Evolutionary conservation across 2,329 filamentous ascomycete genomes (phyloP).

Genomic region (Colletotrichum acutatum): DNA sequence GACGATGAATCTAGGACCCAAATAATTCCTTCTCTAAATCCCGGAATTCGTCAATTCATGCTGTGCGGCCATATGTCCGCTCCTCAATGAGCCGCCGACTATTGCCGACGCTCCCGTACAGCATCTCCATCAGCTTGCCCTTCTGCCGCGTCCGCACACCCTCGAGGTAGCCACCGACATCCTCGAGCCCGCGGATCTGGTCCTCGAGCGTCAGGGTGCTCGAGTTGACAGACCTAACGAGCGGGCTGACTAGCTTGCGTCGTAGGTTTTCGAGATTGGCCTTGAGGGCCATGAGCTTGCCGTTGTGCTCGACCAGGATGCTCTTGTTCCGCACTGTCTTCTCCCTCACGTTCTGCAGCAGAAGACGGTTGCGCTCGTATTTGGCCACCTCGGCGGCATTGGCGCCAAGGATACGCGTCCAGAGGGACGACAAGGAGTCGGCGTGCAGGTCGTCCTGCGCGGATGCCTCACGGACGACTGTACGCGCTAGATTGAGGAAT

Average conservation of each 20-base stretch:
- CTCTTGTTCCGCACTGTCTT: constrained; percentile 90
- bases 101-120: constrained; percentile 67
- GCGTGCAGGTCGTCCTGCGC: constrained; percentile 83
- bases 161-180: constrained; percentile 82
- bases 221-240: constrained; percentile 76
- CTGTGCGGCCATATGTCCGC: constrained; percentile 26
- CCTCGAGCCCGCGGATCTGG: constrained; percentile 85
- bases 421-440: constrained; percentile 85
- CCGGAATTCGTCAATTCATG: neutral
- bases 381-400: constrained; percentile 82
- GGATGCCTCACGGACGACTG: constrained; percentile 84
- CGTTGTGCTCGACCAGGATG: constrained; percentile 87
- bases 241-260: constrained; percentile 83
- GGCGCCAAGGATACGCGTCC: constrained; percentile 85
- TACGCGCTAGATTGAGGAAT: constrained; percentile 88
- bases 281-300: constrained; percentile 84
- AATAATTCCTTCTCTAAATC: neutral
- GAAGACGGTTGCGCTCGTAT: constrained; percentile 87
- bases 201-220: constrained; percentile 82
- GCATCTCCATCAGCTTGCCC: constrained; percentile 81
- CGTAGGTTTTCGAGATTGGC: constrained; percentile 87
- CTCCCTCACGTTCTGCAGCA: constrained; percentile 82
- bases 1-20: neutral
- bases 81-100: constrained; percentile 47
- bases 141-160: constrained; percentile 83